Base-by-base conservation (phyloP, 148 eudicot genomes). In the Drosera capensis region DNA sequence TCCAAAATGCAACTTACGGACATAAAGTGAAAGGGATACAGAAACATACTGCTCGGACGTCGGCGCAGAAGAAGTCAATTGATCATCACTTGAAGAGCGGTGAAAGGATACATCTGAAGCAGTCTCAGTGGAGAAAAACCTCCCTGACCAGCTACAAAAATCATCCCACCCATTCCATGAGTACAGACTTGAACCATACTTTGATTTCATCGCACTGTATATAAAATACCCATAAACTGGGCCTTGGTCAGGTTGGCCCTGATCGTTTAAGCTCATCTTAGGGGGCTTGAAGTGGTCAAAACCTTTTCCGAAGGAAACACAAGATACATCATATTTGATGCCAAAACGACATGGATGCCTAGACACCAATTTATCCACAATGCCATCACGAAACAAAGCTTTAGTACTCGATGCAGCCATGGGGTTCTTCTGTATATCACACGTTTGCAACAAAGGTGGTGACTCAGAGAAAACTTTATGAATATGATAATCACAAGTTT, bases 401-500 rank as follows among this genome's bases (percentile, higher is more conserved):
- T 67, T 73, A 39, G 74, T 61, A 48, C 72, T 63, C 54, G 61
- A 57, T 25, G 55, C 60, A 40, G 79, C 68, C 80, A 80, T 72
- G 16, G 50, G 45, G 36, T 48, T 37, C 47, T 71, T 67, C 45
- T 18, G 70, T 52, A 54, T 43, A 20, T 61, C 62, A 31, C 34
- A 48, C 19, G 13, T 48, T 15, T 21, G 29, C 25, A 54, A 23
- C 13, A 58, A 40, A 18, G 23, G 56, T 43, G 36, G 49, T 14
- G 68, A 45, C 39, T 70, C 71, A 20, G 75, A 64, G 45, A 69
- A 41, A 25, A 74, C 52, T 26, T 68, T 52, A 51, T 75, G 77
- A 43, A 70, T 42, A 57, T 75, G 79, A 65, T 78, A 78, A 14
- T 71, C 78, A 56, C 77, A 78, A 50, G 55, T 68, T 52, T 82